phyloP scores from a whole-genome alignment of 73 alveolate genomes.

The Durusdinium trenchii region DNA sequence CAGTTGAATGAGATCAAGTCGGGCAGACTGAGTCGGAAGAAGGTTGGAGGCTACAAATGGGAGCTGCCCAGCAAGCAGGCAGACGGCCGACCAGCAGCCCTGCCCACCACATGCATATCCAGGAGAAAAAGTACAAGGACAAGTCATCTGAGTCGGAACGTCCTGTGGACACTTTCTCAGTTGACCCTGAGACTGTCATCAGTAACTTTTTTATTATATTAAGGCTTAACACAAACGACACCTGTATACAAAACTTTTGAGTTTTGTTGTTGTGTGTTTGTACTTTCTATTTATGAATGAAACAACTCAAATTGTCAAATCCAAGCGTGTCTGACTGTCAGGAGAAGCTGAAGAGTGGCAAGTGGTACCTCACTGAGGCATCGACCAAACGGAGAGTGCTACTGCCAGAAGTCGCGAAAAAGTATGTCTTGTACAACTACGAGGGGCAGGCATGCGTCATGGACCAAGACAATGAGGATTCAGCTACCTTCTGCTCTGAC shows the following conservation, averaged over 20 bases:
- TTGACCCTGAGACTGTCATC: not conserved
- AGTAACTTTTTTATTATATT: not conserved
- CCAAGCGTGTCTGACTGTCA: too few relatives aligned
- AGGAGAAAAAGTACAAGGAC: not conserved
- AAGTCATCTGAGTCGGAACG: not conserved
- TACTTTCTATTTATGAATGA: too few relatives aligned
- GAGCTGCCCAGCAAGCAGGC: not conserved
- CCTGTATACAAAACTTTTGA: too few relatives aligned
- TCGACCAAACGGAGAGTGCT: not conserved
- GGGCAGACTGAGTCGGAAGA: not conserved
- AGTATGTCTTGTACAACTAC: not conserved
- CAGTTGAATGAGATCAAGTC: not conserved
- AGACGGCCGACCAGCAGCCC: not conserved
- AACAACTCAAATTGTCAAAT: too few relatives aligned
- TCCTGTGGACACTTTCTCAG: too few relatives aligned
- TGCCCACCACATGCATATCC: not conserved
- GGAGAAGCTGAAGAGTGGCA: not conserved
- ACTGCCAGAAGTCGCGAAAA: not conserved
- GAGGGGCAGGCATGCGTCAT: not conserved
- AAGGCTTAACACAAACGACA: not conserved
- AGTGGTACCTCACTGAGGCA: not conserved
- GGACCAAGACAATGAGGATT: not conserved
- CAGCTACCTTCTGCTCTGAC: not conserved
- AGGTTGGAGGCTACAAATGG: not conserved
- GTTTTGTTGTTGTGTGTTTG: too few relatives aligned